Percentiles rank a stretch among this genome's conserved stretches.
Conservation (phyloP, 1,284 basidiomycete genomes). For the Schizopora paradoxa region DNA sequence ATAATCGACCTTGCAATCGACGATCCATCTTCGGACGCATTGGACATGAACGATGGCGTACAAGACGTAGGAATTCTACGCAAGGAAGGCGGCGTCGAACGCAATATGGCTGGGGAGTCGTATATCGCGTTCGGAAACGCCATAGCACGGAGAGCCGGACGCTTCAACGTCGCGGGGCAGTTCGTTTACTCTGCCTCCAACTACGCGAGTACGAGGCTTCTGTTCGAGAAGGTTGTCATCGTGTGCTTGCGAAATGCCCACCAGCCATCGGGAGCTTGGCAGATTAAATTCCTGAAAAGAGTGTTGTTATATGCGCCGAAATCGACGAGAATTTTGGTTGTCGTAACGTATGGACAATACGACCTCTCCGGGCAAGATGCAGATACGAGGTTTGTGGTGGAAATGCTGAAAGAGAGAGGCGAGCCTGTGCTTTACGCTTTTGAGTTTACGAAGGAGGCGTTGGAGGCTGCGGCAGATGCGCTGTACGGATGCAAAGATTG, state of each 20-base stretch:
- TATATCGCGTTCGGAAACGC: slow-evolving; percentile 45
- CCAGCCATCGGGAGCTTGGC: slow-evolving; percentile 41
- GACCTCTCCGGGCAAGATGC: too few relatives aligned
- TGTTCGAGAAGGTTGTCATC: too few relatives aligned
- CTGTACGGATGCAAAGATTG: too few relatives aligned
- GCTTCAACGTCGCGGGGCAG: slow-evolving; percentile 35
- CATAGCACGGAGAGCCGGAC: slow-evolving; percentile 32
- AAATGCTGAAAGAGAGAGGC: slow-evolving; percentile 1
- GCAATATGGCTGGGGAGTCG: slow-evolving; percentile 52
- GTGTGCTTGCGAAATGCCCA: slow-evolving; percentile 58
- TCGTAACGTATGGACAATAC: slow-evolving; percentile 59
- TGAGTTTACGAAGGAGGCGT: slow-evolving; percentile 49
- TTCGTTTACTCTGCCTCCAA: slow-evolving; percentile 37
- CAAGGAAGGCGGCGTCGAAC: slow-evolving; percentile 37
- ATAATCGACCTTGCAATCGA: slow-evolving; percentile 59
- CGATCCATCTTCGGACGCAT: too few relatives aligned
- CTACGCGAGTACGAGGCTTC: not conserved
- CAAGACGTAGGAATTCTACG: slow-evolving; percentile 35
- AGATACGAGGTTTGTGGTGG: too few relatives aligned
- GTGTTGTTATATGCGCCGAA: too few relatives aligned
- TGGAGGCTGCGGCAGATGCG: slow-evolving; percentile 39
- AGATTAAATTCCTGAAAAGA: slow-evolving; percentile 40
- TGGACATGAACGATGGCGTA: not conserved
- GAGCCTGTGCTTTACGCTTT: slow-evolving; percentile 40
- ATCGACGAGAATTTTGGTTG: slow-evolving; percentile 36